Conservation (phyloP, 192 early-diverging fungal genomes). For the Backusella parvicylindrica region DNA sequence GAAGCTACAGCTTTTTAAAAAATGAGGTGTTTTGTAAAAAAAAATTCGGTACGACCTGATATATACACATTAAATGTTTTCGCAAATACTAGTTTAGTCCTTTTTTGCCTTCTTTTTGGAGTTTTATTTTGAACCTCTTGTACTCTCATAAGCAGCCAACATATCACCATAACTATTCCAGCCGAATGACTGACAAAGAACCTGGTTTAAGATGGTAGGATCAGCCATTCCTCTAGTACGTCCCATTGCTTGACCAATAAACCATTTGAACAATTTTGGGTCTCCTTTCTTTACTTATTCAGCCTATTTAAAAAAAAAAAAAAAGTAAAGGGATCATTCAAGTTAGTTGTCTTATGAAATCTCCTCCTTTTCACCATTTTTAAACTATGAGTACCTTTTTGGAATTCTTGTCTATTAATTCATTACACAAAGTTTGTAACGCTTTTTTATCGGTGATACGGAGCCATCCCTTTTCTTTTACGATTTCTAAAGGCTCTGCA, state of each 20-base stretch:
- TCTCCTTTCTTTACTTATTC: slow-evolving; percentile 62
- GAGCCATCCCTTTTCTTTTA: slow-evolving; percentile 58
- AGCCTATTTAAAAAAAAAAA: slow-evolving; percentile 36
- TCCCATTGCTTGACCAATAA: slow-evolving; percentile 82
- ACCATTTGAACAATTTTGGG: slow-evolving; percentile 66
- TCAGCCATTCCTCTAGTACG: slow-evolving; percentile 76
- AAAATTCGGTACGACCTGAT: no score
- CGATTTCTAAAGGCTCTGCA: slow-evolving; percentile 46
- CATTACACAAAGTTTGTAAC: slow-evolving; percentile 45
- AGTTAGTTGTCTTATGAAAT: no score
- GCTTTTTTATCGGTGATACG: slow-evolving; percentile 42
- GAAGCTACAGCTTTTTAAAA: no score
- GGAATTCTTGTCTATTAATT: slow-evolving; percentile 36
- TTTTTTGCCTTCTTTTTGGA: slow-evolving; percentile 3
- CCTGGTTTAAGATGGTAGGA: slow-evolving; percentile 62
- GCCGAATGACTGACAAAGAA: slow-evolving; percentile 46
- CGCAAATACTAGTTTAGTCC: not conserved
- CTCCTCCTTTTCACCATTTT: not conserved
- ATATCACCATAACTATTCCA: slow-evolving; percentile 9
- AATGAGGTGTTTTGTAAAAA: no score
- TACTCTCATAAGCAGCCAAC: not conserved
- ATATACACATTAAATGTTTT: no score
- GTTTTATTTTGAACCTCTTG: slow-evolving; percentile 43
- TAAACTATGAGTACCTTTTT: slow-evolving; percentile 31
- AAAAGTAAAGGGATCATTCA: no score